Conservation (phyloP, 2,329 filamentous ascomycete species). For the Arthrobotrys entomopaga region DNA sequence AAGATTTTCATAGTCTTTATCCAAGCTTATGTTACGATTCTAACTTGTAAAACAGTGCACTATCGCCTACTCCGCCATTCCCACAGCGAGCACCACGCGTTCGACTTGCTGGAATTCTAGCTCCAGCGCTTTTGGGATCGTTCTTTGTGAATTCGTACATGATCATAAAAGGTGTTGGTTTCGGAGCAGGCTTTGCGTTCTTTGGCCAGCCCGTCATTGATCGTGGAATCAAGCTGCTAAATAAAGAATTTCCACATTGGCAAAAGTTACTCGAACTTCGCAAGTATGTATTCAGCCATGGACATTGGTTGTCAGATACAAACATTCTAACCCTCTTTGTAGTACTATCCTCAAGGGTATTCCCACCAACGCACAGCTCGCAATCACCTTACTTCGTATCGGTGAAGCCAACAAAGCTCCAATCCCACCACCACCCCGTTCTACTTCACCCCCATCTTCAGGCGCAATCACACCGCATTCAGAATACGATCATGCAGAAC, state of each 20-base stretch:
- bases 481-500: conserved; percentile 67
- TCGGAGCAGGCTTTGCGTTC: conserved; percentile 77
- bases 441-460: conserved; percentile 36
- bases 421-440: conserved; percentile 70
- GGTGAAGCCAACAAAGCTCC: conserved; percentile 84
- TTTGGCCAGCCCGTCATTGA: conserved; percentile 81
- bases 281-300: conserved; percentile 66
- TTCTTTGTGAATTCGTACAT: conserved; percentile 70
- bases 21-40: no score
- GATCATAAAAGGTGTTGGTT: conserved; percentile 73
- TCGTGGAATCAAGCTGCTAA: conserved; percentile 70
- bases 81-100: conserved; percentile 67
- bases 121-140: conserved; percentile 67
- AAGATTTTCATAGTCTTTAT: conserved; percentile 25
- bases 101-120: conserved; percentile 67
- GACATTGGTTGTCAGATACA: background rate
- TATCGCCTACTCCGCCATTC: conserved; percentile 74
- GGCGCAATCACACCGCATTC: conserved; percentile 65
- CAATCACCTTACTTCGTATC: conserved; percentile 80
- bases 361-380: conserved; percentile 85
- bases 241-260: conserved; percentile 64
- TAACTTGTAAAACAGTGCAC: conserved; percentile 62
- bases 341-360: conserved; percentile 79
- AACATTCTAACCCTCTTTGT: conserved; percentile 44
- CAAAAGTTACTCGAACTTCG: conserved; percentile 55